Evolutionary conservation across 257 asterid species (phyloP), one percentile per base, ranked within the genome.

Genomic region (Ligustrum vulgare): DNA sequence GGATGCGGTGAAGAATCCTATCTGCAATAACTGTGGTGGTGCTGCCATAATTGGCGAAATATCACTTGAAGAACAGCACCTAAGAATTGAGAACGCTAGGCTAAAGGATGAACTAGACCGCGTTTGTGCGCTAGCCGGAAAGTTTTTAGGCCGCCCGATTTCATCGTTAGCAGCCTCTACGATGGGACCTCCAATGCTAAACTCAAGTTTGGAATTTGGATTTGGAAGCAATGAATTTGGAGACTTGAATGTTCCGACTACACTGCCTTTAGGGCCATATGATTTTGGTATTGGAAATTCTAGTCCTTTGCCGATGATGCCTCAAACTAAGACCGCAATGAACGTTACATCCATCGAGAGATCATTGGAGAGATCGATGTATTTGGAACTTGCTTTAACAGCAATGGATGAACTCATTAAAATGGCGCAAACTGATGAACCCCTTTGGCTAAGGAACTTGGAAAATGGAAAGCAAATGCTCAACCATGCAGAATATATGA

Each of bases 391-490:
- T 2, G 99, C 99, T 1, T 78, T 91, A 83, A 82, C 93, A 6
- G 92, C 99, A 18, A 93, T 95, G 98, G 91, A 92, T 41, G 97
- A 93, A 39, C 54, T 95, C 16, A 90, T 93, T n/a, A 95, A 93
- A 77, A 65, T 89, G 82, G 97, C 93, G 10, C 96, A 91, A 39
- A 65, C 78, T 0, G 91, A 87, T 34, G 95, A 86, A 75, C 97
- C 99, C 4, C 87, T 95, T 20, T 95, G 99, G 99, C 16, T 90
- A 3, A 76, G 86, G 77, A 82, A 88, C 84, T 31, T 71, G 13
- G 96, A 85, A 47, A 90, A 88, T 6, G 97, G 90, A 6, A 79
- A 83, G 32, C 89, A 84, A 12, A 60, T 89, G 1, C 35, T 90
- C 69, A 85, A 86, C 47, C 84, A 39, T 0, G 89, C 88, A 10